A percentile compares a stretch with the other conserved stretches of the same genome.
These are phyloP conservation scores for Venturia aucupariae DNA, from an alignment of 2,329 filamentous ascomycete species.

Conservation along the genomic window DNA sequence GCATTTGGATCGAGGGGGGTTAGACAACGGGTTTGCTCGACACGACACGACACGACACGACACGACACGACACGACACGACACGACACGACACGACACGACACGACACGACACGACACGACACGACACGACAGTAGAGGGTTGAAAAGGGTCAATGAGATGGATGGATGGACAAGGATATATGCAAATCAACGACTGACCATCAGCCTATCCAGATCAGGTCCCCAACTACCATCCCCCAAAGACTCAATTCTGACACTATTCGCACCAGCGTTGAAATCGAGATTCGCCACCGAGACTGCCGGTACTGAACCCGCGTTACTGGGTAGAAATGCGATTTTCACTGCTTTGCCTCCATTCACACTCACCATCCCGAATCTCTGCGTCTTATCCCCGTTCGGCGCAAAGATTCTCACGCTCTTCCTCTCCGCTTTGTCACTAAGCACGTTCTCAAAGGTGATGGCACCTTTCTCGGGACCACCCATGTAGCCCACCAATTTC, in stretches of 20 bases:
- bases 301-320: slow-evolving; percentile 15
- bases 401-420: slow-evolving; percentile 47
- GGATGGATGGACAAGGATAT: too few relatives aligned
- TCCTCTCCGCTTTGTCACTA: slow-evolving; percentile 35
- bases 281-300: not conserved
- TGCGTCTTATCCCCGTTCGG: slow-evolving; percentile 46
- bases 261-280: slow-evolving; percentile 4
- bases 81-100: too few relatives aligned
- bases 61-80: too few relatives aligned
- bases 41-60: too few relatives aligned
- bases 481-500: slow-evolving; percentile 40
- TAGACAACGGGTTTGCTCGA: too few relatives aligned
- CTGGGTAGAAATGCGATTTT: slow-evolving; percentile 48
- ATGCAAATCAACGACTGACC: not conserved
- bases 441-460: slow-evolving; percentile 40
- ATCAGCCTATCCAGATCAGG: slow-evolving; percentile 13
- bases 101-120: too few relatives aligned
- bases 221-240: slow-evolving; percentile 4
- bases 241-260: slow-evolving; percentile 2
- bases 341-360: slow-evolving; percentile 43
- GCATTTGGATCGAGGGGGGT: too few relatives aligned
- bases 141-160: not conserved
- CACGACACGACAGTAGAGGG: too few relatives aligned
- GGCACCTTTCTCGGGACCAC: slow-evolving; percentile 38
- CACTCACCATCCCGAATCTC: slow-evolving; percentile 44